phyloP scores from a whole-genome alignment of 768 basidiomycete genomes.

The Pleurotus citrinopileatus region DNA sequence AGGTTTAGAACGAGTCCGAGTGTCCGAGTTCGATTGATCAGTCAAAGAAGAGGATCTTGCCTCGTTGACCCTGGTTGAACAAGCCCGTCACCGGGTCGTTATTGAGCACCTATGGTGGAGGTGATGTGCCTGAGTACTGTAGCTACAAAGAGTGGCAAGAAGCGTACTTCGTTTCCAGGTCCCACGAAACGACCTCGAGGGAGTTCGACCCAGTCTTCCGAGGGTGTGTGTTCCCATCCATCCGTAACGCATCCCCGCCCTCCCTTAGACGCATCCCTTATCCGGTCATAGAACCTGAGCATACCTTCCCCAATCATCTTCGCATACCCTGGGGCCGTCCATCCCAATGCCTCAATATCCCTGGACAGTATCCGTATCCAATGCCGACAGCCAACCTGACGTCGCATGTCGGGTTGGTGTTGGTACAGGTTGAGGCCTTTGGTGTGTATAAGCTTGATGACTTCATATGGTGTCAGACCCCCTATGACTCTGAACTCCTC shows the following conservation, averaged over 20 bases:
- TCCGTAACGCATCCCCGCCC: neutral
- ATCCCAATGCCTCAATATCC: neutral
- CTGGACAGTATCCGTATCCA: constrained; percentile 13
- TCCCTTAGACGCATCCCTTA: neutral
- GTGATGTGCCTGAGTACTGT: neutral
- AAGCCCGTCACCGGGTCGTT: neutral
- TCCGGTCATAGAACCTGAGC: constrained; percentile 1
- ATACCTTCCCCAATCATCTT: neutral
- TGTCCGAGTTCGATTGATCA: too few relatives aligned
- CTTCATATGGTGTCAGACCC: constrained; percentile 12
- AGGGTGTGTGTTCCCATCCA: neutral
- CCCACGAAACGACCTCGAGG: neutral
- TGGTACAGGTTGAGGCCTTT: constrained; percentile 14
- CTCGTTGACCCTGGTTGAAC: constrained; percentile 1
- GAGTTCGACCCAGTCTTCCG: neutral
- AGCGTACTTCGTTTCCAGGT: neutral
- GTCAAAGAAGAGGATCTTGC: constrained; percentile 1
- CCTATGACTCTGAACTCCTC: constrained; percentile 10
- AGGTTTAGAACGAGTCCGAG: too few relatives aligned
- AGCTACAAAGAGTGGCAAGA: neutral
- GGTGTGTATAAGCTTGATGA: constrained; percentile 13
- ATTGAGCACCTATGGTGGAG: neutral
- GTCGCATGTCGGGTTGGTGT: constrained; percentile 14
- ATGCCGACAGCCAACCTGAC: constrained; percentile 19
- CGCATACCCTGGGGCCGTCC: neutral